A percentile compares a stretch with the other conserved stretches of the same genome.
Evolutionary conservation across 2,329 filamentous ascomycete genomes (phyloP).

Genomic region (Alternaria arbusti): DNA sequence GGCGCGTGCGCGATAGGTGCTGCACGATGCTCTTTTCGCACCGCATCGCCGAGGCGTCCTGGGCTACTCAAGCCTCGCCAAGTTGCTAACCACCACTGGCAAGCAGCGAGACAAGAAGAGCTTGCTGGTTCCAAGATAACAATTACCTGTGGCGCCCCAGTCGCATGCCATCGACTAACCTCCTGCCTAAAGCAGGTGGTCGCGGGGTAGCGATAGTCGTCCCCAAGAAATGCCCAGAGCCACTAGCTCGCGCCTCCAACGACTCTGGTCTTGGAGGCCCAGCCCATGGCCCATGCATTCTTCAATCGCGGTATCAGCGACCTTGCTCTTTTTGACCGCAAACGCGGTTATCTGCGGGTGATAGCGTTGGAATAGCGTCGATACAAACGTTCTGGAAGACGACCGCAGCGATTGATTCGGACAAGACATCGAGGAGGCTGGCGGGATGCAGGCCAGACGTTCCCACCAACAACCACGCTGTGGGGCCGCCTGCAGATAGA

Average conservation of each 20-base stretch:
- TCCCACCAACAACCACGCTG: constrained; percentile 3
- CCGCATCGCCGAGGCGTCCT: constrained; percentile 16
- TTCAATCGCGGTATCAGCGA: constrained; percentile 1
- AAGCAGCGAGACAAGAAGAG: constrained; percentile 18
- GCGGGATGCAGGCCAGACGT: neutral
- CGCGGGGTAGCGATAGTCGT: neutral
- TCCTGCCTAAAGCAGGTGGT: constrained; percentile 17
- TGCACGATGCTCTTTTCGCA: constrained; percentile 16
- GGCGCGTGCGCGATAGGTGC: constrained; percentile 8
- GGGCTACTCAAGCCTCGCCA: constrained; percentile 18
- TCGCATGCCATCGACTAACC: constrained; percentile 5
- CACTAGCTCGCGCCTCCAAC: constrained; percentile 11
- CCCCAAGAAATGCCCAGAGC: constrained; percentile 10
- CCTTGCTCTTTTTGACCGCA: neutral
- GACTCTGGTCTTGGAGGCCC: neutral
- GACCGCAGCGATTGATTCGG: neutral
- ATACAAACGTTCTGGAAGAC: neutral
- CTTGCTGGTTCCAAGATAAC: constrained; percentile 18
- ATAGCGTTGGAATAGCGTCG: neutral
- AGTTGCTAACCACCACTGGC: constrained; percentile 17
- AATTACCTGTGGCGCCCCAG: constrained; percentile 15
- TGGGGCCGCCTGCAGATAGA: constrained; percentile 3
- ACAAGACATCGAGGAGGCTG: neutral
- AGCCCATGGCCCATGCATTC: neutral
- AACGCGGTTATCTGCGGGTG: constrained; percentile 11